A percentile compares a stretch with the other conserved stretches of the same genome.
These are phyloP conservation scores for Pythium rishiriense DNA, from an alignment of 352 stramenopile species.

Conservation along the genomic window DNA sequence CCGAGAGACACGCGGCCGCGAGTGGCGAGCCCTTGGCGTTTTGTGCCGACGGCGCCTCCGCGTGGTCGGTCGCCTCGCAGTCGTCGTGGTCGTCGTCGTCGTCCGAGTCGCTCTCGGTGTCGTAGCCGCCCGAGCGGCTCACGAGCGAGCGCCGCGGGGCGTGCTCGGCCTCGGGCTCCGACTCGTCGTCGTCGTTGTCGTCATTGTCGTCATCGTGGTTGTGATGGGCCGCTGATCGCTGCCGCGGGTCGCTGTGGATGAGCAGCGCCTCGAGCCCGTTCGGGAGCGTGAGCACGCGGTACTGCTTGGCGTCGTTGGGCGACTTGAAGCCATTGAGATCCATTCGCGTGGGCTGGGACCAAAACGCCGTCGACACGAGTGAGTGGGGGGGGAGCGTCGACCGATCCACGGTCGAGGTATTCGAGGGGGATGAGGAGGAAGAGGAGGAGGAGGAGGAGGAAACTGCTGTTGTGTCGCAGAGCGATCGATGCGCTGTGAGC, in stretches of 20 bases:
- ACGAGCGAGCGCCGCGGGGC: constrained; percentile 16
- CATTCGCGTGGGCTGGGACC: constrained; percentile 6
- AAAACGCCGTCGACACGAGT: too few species aligned
- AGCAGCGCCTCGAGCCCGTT: constrained; percentile 49
- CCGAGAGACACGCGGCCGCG: constrained; percentile 37
- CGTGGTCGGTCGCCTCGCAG: neutral
- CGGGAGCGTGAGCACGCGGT: constrained; percentile 48
- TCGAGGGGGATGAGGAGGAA: too few species aligned
- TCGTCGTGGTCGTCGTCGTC: constrained; percentile 16
- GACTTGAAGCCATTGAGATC: constrained; percentile 39
- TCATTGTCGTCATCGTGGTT: neutral
- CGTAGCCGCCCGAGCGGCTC: constrained; percentile 26
- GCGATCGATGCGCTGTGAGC: neutral
- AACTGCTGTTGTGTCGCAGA: too few species aligned
- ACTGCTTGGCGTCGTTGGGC: constrained; percentile 50
- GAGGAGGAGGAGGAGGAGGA: too few species aligned
- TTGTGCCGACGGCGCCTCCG: neutral
- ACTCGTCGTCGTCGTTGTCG: neutral
- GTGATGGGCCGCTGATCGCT: neutral
- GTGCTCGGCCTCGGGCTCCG: constrained; percentile 31
- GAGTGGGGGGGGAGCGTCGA: too few species aligned
- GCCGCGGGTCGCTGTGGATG: constrained; percentile 29
- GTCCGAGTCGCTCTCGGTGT: constrained; percentile 31
- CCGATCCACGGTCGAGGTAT: too few species aligned
- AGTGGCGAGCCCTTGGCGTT: constrained; percentile 22